These are phyloP conservation scores for Leccinum boreale DNA, from an alignment of 768 basidiomycete species.

Conservation along the genomic window DNA sequence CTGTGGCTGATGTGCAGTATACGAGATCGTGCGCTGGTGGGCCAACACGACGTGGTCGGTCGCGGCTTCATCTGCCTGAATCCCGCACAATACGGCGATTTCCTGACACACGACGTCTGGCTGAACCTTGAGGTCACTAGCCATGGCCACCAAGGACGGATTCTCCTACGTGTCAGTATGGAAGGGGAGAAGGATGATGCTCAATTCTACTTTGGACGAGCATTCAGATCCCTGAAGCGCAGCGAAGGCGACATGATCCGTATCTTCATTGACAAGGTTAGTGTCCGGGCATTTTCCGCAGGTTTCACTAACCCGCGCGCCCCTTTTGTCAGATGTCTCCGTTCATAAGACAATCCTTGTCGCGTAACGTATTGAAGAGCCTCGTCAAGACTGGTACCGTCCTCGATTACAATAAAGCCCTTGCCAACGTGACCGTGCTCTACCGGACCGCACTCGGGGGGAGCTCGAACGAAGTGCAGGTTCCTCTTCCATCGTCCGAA, in stretches of 20 bases:
- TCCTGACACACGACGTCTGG: constrained; percentile 88
- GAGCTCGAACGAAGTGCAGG: constrained; percentile 66
- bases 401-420: constrained; percentile 86
- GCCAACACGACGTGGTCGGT: constrained; percentile 91
- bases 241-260: constrained; percentile 95
- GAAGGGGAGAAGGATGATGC: constrained; percentile 99
- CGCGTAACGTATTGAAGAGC: constrained; percentile 69
- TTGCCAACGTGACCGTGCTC: constrained; percentile 78
- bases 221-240: constrained; percentile 88
- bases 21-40: constrained; percentile 83
- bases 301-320: not conserved
- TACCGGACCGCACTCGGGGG: constrained; percentile 75
- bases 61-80: constrained; percentile 91
- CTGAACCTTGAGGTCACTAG: constrained; percentile 73
- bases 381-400: constrained; percentile 62
- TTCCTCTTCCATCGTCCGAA: constrained; percentile 71
- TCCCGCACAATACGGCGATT: constrained; percentile 83
- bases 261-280: constrained; percentile 94
- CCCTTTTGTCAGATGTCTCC: constrained; percentile 74
- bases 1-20: constrained; percentile 97
- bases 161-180: constrained; percentile 91
- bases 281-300: not conserved
- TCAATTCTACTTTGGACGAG: constrained; percentile 95
- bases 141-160: constrained; percentile 56
- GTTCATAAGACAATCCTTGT: constrained; percentile 84